Evolutionary conservation across 192 early-diverging fungal species (phyloP).

Genomic region (Globomyces pollinis-pini): DNA sequence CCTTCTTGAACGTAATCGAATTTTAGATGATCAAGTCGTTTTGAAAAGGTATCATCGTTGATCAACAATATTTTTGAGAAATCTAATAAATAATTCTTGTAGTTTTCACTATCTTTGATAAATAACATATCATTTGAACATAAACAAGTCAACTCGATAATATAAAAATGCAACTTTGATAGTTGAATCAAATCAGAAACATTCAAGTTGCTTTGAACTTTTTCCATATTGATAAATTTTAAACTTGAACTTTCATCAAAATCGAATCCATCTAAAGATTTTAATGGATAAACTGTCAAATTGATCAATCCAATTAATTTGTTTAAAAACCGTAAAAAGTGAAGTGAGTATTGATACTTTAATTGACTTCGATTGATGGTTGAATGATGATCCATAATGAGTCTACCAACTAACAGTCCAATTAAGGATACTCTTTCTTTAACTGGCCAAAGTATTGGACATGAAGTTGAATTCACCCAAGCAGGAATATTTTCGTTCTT

Average conservation of each 20-base stretch:
- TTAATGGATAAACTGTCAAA: not conserved
- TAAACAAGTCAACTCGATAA: not conserved
- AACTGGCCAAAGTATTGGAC: not conserved
- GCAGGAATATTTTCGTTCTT: no score
- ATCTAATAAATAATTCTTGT: no score
- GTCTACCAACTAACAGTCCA: not conserved
- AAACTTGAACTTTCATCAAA: no score
- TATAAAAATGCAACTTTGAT: not conserved
- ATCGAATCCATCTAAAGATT: no score
- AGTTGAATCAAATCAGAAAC: not conserved
- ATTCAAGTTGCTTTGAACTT: no score
- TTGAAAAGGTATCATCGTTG: no score
- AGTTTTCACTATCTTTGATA: no score
- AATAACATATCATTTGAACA: not conserved
- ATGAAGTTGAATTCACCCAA: not conserved
- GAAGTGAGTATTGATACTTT: not conserved
- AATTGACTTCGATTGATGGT: not conserved
- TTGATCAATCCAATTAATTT: not conserved
- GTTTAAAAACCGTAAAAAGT: not conserved
- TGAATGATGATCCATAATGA: not conserved
- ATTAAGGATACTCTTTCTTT: slow-evolving; percentile 3
- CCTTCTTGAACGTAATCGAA: no score
- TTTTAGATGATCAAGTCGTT: no score
- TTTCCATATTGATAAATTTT: no score
- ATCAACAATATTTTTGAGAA: no score